Evolutionary conservation across 768 basidiomycete species (phyloP).

Genomic region (Auricularia heimuer): DNA sequence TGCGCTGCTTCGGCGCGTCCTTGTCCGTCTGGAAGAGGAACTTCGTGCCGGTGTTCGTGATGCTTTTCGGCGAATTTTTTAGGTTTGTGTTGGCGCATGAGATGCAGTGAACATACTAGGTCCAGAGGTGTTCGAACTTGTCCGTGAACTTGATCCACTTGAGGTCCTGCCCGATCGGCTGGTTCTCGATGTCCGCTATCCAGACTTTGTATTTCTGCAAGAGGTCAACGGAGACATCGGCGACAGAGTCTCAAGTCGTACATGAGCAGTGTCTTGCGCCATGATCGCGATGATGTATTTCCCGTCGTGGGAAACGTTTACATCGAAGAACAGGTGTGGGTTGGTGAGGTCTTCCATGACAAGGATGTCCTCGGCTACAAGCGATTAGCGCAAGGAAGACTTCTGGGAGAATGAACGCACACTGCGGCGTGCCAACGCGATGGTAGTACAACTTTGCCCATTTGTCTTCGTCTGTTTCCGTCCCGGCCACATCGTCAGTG

Average conservation of each 20-base stretch:
- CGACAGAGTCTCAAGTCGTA: slow-evolving; percentile 21
- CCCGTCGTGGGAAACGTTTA: slow-evolving; percentile 52
- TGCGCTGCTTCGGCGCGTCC: slow-evolving; percentile 54
- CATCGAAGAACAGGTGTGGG: slow-evolving; percentile 55
- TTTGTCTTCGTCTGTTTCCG: slow-evolving; percentile 50
- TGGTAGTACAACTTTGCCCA: slow-evolving; percentile 76
- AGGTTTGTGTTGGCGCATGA: slow-evolving; percentile 2
- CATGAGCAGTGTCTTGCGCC: slow-evolving; percentile 52
- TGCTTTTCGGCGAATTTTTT: slow-evolving; percentile 25
- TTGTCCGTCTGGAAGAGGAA: slow-evolving; percentile 60
- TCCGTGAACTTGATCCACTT: slow-evolving; percentile 64
- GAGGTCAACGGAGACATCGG: slow-evolving; percentile 2
- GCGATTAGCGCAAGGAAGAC: not conserved
- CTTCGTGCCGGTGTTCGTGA: slow-evolving; percentile 52
- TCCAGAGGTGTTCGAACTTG: slow-evolving; percentile 36
- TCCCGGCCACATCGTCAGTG: slow-evolving; percentile 42
- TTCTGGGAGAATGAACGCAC: slow-evolving; percentile 23
- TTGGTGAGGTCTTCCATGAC: slow-evolving; percentile 54
- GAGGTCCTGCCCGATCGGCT: slow-evolving; percentile 48
- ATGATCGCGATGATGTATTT: slow-evolving; percentile 50
- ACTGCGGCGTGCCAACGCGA: slow-evolving; percentile 57
- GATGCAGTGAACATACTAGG: slow-evolving; percentile 1
- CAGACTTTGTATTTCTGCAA: slow-evolving; percentile 62
- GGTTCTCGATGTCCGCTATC: slow-evolving; percentile 56
- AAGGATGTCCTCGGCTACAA: slow-evolving; percentile 55